Evolutionary conservation across 495 filamentous ascomycete species (phyloP), one percentile per base, ranked within the genome.

Genomic region (Penicillium crystallinum): DNA sequence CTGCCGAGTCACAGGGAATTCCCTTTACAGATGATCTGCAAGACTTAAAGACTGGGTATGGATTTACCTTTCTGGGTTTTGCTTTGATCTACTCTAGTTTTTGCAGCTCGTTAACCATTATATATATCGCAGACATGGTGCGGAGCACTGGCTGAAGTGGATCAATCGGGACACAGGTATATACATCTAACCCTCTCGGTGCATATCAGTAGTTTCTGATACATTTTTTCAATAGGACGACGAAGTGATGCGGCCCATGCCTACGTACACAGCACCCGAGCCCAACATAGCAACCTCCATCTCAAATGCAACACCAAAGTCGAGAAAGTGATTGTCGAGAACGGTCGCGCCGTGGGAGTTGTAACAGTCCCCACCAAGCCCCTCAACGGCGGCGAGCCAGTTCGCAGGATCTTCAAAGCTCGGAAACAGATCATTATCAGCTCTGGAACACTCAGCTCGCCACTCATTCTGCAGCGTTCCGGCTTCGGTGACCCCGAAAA

Each of bases 291-390:
- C 41, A 92, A 90, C 63, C 71, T 92, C 21, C 87, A 90, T 58
- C 73, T 92, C 1, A 81, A 83, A 55, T 84, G 81, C 66, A 87
- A 89, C 68, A 91, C 87, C 59, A 92, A 91, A 65, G 81, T 88
- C n/a, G 86, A 90, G 61, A 89, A 86, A 65, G 72, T 90, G 12
- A 86, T 90, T 49, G 81, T 92, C 43, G 85, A 91, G 51, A 78
- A 87, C 52, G 82, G 80, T 25, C 71, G 77, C 27, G 84, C 85
- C 4, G 82, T 86, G 10, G 85, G 77, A 34, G 80, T 89, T 19
- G 76, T 77, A 42, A 77, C 74, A 1, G 65, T 82, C 6, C 77
- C 79, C 1, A 79, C 78, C 14, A 81, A 80, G 49, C 75, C 79
- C 23, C 71, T 85, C 5, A 56, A 68, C 34, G 75, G 75, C 30